A percentile compares a stretch with the other conserved stretches of the same genome.
These are phyloP conservation scores for Wickerhamomyces alni DNA, from an alignment of 805 yeast species.

Conservation along the genomic window DNA sequence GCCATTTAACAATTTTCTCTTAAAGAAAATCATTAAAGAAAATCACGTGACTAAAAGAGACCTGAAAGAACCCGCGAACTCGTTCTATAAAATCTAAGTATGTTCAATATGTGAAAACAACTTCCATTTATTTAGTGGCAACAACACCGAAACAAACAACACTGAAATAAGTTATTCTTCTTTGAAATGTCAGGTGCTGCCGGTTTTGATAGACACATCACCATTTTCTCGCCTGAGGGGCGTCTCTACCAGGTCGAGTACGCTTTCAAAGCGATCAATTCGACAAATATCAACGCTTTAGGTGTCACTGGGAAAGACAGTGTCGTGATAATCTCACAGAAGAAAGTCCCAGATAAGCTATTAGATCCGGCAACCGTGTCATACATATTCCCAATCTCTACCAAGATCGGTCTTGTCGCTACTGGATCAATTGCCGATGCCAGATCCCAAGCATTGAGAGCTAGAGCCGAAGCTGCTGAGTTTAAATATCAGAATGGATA, in stretches of 20 bases:
- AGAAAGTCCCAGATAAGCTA: constrained; percentile 93
- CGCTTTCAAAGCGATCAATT: constrained; percentile 94
- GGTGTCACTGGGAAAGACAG: constrained; percentile 85
- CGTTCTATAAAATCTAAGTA: neutral
- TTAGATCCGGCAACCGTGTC: constrained; percentile 84
- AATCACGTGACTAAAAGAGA: no score
- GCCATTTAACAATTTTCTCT: no score
- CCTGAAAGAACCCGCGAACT: no score
- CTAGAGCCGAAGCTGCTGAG: constrained; percentile 94
- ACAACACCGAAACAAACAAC: neutral
- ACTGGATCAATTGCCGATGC: constrained; percentile 98
- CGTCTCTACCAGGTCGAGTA: constrained; percentile 96
- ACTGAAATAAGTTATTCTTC: constrained; percentile 1
- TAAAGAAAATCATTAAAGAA: no score
- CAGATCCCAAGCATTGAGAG: constrained; percentile 81
- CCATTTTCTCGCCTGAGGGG: constrained; percentile 98
- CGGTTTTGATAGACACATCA: constrained; percentile 98
- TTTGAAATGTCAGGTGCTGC: constrained; percentile 50
- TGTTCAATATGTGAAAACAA: no score
- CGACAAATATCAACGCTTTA: constrained; percentile 83
- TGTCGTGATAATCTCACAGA: constrained; percentile 86
- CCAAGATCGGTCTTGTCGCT: constrained; percentile 79
- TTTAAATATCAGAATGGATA: constrained; percentile 92
- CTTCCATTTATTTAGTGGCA: no score
- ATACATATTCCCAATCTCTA: constrained; percentile 78